Percentiles rank a stretch among this genome's conserved stretches.
Conservation (phyloP, 257 asterid species). For the Salvia miltiorrhiza region DNA sequence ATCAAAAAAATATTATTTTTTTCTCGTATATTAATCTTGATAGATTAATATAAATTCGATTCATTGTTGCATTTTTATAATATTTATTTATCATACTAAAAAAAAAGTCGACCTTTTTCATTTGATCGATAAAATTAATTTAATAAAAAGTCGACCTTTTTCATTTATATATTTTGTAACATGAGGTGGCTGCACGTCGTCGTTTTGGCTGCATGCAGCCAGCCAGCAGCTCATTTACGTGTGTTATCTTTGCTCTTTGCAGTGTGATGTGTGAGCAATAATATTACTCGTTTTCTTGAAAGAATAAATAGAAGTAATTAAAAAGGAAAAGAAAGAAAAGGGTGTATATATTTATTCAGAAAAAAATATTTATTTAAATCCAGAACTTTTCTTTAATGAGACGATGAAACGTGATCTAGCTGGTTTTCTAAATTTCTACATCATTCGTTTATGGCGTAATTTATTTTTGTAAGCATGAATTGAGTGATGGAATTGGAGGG, state of each 20-base stretch:
- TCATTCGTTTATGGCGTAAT: neutral
- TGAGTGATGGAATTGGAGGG: neutral
- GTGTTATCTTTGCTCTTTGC: neutral
- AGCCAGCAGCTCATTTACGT: neutral
- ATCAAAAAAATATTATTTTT: too few relatives aligned
- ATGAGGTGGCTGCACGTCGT: neutral
- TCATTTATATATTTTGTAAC: neutral
- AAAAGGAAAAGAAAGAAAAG: neutral
- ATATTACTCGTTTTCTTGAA: neutral
- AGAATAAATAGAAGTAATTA: too few relatives aligned
- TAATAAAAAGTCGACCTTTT: neutral
- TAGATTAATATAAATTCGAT: too few relatives aligned
- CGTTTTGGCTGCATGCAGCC: slow-evolving; percentile 5
- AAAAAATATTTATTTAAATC: neutral
- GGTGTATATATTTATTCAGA: neutral
- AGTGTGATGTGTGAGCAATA: neutral
- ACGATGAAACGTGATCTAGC: neutral
- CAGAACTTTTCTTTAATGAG: neutral
- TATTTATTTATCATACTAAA: too few relatives aligned
- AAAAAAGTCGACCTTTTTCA: neutral
- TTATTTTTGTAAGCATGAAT: neutral
- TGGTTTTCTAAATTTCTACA: slow-evolving; percentile 1
- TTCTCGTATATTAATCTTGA: too few relatives aligned
- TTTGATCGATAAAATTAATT: neutral
- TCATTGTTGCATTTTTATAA: too few relatives aligned